Evolutionary conservation across 2,329 filamentous ascomycete genomes (phyloP), one percentile per base, ranked within the genome.

Genomic region (Phaeosphaeriaceae sp.): DNA sequence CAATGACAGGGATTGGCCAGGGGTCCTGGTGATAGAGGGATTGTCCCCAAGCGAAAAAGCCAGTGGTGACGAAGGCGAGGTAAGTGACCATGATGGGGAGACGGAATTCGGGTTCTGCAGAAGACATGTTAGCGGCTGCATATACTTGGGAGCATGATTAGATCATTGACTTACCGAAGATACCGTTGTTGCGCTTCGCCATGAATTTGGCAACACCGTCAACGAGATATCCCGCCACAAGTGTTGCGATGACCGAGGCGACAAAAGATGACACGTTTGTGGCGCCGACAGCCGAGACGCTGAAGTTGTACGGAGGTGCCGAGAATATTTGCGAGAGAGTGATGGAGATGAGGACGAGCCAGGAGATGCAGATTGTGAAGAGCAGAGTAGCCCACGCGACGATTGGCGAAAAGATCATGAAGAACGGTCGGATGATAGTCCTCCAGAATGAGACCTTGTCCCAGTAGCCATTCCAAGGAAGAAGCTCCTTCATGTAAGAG

Each of bases 301-400:
- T 68, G 51, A 70, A 70, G 31, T 56, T 70, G 48, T 70, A 70
- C 2, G 66, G 68, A 3, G 68, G 68, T 0, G 66, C 66, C 1
- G 66, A 69, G 51, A 70, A 69, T 13, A 70, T 70, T 20, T 70
- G 68, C 25, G 68, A 70, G 9, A 70, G 48, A 3, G 68, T 70
- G 27, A 69, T 65, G 7, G 65, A 69, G 41, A 70, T 70, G 27
- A 67, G 54, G 2, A 70, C 66, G 1, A 70, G 65, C 68, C 68
- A 70, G n/a, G 66, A 69, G n/a, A 70, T 66, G 44, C 66, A 68
- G 20, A 66, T 65, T 0, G 68, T 70, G 53, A 69, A 70, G 6
- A 69, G 53, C 20, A 70, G 52, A 10, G 66, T 69, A 2, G 65
- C 68, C 66, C 66, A 70, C 52, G 64, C 60, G 13, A 70, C 68